These are phyloP conservation scores for Ganoderma multipileum DNA, from an alignment of 1,284 basidiomycete genomes.

Conservation along the genomic window DNA sequence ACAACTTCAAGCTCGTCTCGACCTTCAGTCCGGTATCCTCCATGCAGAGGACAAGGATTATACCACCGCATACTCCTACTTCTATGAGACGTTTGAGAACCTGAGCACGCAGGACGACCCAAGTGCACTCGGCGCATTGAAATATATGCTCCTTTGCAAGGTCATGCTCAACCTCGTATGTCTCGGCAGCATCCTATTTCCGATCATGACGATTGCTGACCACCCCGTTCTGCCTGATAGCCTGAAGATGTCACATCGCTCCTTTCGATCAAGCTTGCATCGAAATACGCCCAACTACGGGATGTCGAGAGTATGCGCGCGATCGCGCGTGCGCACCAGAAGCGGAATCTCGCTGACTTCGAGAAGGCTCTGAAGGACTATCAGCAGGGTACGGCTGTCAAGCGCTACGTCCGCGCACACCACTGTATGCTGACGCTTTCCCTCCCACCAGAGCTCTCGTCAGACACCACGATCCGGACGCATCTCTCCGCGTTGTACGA, in stretches of 20 bases:
- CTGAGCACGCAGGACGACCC: conserved; percentile 78
- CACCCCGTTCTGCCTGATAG: conserved; percentile 47
- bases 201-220: not conserved
- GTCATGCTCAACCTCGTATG: conserved; percentile 95
- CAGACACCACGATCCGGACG: conserved; percentile 92
- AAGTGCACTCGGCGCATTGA: conserved; percentile 83
- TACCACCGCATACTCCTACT: conserved; percentile 97
- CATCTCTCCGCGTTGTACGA: conserved; percentile 95
- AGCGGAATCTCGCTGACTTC: conserved; percentile 89
- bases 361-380: conserved; percentile 90
- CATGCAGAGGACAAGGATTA: conserved; percentile 99
- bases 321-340: conserved; percentile 92
- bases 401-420: no score
- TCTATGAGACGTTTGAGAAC: conserved; percentile 95
- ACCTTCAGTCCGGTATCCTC: conserved; percentile 91
- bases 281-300: conserved; percentile 82
- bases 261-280: conserved; percentile 86
- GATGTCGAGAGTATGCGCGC: conserved; percentile 97
- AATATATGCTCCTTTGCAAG: conserved; percentile 98
- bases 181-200: conserved; percentile 12
- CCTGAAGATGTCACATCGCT: conserved; percentile 93
- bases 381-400: conserved; percentile 68
- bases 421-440: not conserved
- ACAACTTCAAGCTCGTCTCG: conserved; percentile 88
- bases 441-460: conserved; percentile 78